Evolutionary conservation across 2,329 filamentous ascomycete genomes (phyloP), one percentile per base, ranked within the genome.

Genomic region (Penicillium sp.): DNA sequence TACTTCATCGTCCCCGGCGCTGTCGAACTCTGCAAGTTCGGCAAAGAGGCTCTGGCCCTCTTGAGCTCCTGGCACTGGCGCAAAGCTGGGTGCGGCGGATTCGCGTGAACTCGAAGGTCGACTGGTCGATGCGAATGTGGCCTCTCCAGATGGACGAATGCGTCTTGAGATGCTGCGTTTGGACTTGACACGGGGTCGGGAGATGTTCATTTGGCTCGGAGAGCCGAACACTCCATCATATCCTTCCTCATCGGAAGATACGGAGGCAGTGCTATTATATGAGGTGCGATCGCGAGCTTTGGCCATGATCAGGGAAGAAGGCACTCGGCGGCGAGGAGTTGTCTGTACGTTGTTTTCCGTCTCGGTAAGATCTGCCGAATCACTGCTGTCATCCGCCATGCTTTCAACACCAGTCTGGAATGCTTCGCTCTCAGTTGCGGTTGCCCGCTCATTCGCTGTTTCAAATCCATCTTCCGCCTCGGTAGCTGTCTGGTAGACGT

Each of bases 321-420:
- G 58, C 21, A 76, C 72, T 62, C 76, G 79, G 47, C 68, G 71
- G 29, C 72, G 73, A 16, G 70, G 72, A 39, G 71, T 75, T 52
- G 65, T 68, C 44, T 70, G 67, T 8, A 70, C 65, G 57, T 68
- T 78, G 52, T 81, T 83, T 72, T 97, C 93, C 0, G 92, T 97
- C 76, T 96, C 93, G 0, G 92, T 96, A 47, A 89, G 79, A 64
- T 92, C 89, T 60, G 91, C 91, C 55, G 86, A 89, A 53, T 73
- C 71, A 41, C 68, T 70, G 68, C 87, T 92, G 16, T 91, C 89
- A 66, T 82, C 82, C 53, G 80, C 81, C 61, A 87, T 76, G 60
- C 81, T 86, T 70, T 97, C 94, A 16, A 87, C 85, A n/a, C 90
- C 92, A 4, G 93, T 97, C 72, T 96, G 90, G 84, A 97, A 97